Percentiles rank a stretch among this genome's conserved stretches.
These are phyloP conservation scores for Skeletonema grethae DNA, from an alignment of 108 stramenopile species.

Conservation along the genomic window DNA sequence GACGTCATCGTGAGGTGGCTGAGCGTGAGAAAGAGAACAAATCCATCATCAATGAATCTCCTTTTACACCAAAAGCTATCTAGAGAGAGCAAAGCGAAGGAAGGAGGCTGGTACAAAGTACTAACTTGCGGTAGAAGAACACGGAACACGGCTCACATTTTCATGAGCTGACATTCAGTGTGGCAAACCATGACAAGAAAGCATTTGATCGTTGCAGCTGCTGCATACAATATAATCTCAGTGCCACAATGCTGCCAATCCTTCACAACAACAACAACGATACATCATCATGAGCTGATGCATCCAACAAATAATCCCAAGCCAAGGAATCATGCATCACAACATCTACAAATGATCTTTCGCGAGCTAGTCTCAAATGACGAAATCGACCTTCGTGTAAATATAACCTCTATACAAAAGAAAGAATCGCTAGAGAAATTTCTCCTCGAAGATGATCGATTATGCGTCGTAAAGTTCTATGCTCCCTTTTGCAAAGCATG, in stretches of 20 bases:
- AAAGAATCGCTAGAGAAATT: constrained; percentile 34
- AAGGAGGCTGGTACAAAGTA: no score
- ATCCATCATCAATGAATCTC: no score
- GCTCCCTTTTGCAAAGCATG: constrained; percentile 49
- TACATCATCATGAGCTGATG: not conserved
- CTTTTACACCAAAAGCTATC: no score
- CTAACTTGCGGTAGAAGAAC: no score
- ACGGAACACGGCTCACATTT: no score
- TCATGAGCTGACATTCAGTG: no score
- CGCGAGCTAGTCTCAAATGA: constrained; percentile 36
- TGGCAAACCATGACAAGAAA: not conserved
- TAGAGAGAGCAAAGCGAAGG: no score
- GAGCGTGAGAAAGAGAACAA: no score
- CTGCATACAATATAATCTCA: not conserved
- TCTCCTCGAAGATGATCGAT: constrained; percentile 28
- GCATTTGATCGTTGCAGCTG: not conserved
- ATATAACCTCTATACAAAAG: constrained; percentile 21
- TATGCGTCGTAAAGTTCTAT: constrained; percentile 39
- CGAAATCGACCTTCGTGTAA: constrained; percentile 31
- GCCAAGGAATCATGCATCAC: not conserved
- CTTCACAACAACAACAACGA: not conserved
- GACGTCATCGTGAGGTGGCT: not conserved
- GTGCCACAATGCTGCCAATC: not conserved
- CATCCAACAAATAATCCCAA: not conserved
- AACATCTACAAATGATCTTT: constrained; percentile 16